Evolutionary conservation across 257 asterid species (phyloP).

Genomic region (Petunia axillaris): DNA sequence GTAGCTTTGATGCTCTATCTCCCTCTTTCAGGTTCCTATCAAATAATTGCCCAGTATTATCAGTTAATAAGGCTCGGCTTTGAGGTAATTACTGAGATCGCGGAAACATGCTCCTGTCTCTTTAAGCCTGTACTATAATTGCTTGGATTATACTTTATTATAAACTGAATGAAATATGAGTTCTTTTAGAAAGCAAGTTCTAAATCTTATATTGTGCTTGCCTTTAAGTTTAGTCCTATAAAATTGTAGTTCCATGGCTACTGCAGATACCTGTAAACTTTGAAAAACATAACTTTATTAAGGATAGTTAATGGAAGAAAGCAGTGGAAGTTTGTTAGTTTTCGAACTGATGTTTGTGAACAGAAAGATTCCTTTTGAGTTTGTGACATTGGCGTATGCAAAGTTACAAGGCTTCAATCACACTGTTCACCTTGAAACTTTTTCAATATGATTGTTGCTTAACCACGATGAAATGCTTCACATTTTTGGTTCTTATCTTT

Average conservation of each 20-base stretch:
- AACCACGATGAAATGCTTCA: not conserved
- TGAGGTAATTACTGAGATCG: conserved; percentile 50
- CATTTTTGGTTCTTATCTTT: not conserved
- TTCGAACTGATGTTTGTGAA: conserved; percentile 6
- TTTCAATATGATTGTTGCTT: not conserved
- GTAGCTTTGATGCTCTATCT: not conserved
- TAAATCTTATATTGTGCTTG: not conserved
- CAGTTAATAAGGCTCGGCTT: conserved; percentile 87
- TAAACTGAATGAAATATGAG: not conserved
- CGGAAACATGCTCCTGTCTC: not conserved
- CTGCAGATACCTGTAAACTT: not conserved
- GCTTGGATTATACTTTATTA: not conserved
- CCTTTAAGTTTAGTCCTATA: not conserved
- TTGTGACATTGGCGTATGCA: not conserved
- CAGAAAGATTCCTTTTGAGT: not conserved
- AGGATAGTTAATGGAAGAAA: not conserved
- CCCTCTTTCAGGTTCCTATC: conserved; percentile 57
- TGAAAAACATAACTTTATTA: not conserved
- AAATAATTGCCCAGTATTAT: conserved; percentile 76
- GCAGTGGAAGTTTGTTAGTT: not conserved
- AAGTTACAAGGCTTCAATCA: not conserved
- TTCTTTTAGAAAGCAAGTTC: not conserved
- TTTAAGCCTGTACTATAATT: not conserved
- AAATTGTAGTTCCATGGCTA: not conserved
- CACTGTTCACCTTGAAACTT: not conserved